Base-by-base conservation (phyloP, 495 filamentous ascomycete genomes). In the Platismatia glauca region DNA sequence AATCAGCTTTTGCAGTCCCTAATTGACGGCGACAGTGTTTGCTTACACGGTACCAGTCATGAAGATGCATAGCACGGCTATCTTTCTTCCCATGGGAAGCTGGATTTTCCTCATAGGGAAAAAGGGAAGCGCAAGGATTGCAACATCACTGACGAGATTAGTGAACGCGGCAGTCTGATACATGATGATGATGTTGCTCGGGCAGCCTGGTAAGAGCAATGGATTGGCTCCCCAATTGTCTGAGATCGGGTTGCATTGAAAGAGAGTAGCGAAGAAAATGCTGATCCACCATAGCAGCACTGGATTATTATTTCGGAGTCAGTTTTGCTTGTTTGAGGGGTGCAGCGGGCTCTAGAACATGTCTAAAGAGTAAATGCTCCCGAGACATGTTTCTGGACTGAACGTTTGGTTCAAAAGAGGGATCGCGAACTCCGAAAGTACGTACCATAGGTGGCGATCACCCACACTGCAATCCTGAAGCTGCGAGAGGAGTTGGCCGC, bases 131-230 rank as follows among this genome's bases (percentile, higher is more conserved):
- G 72, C 35, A 20, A 81, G 66, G 33, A 81, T 71, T 53, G 76
- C 63, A 22, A 79, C 64, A 67, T 81, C 77, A 66, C 68, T 74
- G 12, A 78, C 57, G 61, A 79, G 67, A 56, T 76, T 76, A 15
- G 72, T 60, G 27, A 72, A 67, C 0, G 70, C 73, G 11, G 65
- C n/a, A 27, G 60, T 67, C 16, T 76, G 58, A 55, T 76, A 74
- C 39, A 72, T 68, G 8, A 60, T 57, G 60, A 67, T 61, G 50
- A 70, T 66, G 55, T 75, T 60, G 15, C 4, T 8, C 60, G 73
- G 64, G 57, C 75, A 77, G 15, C 57, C 53, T 1, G 67, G 71
- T 12, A 57, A 43, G 1, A 68, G 67, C 11, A 57, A 61, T 57
- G 70, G 72, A 24, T 74, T 67, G 1, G 65, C 71, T 70, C 74